Conservation (phyloP, 257 asterid species). For the Verbascum thapsus region DNA sequence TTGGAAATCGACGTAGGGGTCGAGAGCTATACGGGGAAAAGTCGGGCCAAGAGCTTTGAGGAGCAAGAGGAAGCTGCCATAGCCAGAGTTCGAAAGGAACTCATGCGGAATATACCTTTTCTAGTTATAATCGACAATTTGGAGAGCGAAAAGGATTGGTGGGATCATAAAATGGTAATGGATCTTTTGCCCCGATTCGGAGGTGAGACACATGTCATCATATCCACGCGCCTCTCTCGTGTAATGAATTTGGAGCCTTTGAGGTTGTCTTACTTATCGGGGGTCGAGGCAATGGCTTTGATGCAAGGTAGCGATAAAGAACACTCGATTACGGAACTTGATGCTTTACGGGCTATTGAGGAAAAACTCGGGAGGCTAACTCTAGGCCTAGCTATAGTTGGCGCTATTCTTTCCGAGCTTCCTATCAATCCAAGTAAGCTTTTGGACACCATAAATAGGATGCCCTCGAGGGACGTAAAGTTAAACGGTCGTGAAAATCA, state of each 20-base stretch:
- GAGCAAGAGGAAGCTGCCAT: constrained; percentile 91
- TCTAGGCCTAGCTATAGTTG: constrained; percentile 84
- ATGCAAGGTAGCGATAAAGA: constrained; percentile 84
- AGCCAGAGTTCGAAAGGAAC: constrained; percentile 78
- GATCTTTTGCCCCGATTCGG: constrained; percentile 92
- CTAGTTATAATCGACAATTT: constrained; percentile 75
- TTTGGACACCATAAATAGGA: constrained; percentile 83
- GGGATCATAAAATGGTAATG: constrained; percentile 91
- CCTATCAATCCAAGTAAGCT: constrained; percentile 87
- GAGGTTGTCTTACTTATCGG: constrained; percentile 81
- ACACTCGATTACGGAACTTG: constrained; percentile 70
- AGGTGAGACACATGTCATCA: constrained; percentile 87
- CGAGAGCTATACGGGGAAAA: constrained; percentile 56
- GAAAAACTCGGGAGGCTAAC: constrained; percentile 91
- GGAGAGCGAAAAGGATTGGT: constrained; percentile 97
- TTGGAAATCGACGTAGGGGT: constrained; percentile 80
- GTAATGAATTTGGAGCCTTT: constrained; percentile 84
- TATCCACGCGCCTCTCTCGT: constrained; percentile 71
- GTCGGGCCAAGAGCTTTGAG: constrained; percentile 77
- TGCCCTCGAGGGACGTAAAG: constrained; percentile 58
- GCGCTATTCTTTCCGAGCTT: constrained; percentile 88
- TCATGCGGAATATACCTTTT: constrained; percentile 84
- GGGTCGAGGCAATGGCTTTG: constrained; percentile 80
- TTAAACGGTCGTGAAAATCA: constrained; percentile 67
- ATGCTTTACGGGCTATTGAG: constrained; percentile 79